A percentile compares a stretch with the other conserved stretches of the same genome.
Conservation (phyloP, 2,329 filamentous ascomycete genomes). For the Fusarium udum region DNA sequence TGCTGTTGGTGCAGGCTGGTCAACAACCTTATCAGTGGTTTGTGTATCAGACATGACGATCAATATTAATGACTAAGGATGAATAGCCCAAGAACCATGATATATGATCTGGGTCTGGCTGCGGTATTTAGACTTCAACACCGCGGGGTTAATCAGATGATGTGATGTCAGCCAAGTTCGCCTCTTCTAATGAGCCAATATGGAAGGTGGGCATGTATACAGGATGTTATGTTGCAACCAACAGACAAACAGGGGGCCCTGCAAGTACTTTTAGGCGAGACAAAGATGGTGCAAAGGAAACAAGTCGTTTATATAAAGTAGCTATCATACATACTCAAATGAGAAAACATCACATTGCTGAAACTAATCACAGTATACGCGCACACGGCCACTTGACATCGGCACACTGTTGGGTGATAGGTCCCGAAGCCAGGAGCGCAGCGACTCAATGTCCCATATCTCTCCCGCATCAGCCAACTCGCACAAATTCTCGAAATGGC, state of each 20-base stretch:
- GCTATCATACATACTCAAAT: too few relatives aligned
- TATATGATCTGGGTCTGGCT: not conserved
- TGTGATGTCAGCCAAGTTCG: not conserved
- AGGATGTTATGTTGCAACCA: not conserved
- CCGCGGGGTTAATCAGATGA: not conserved
- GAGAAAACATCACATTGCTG: too few relatives aligned
- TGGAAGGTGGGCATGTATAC: not conserved
- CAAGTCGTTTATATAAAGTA: not conserved
- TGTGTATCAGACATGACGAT: not conserved
- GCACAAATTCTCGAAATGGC: not conserved
- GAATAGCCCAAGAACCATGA: not conserved
- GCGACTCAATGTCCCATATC: constrained; percentile 11
- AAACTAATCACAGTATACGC: not conserved
- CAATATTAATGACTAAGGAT: not conserved
- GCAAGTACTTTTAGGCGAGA: not conserved
- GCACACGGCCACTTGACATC: not conserved
- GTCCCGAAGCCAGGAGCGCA: not conserved
- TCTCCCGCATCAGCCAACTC: constrained; percentile 5
- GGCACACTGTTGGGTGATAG: constrained; percentile 1
- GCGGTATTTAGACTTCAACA: not conserved
- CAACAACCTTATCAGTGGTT: not conserved
- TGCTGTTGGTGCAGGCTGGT: not conserved
- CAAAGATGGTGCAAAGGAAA: not conserved
- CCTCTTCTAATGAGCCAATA: not conserved
- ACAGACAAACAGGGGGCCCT: not conserved